phyloP scores from a whole-genome alignment of 2,329 filamentous ascomycete species.

The Tolypocladium cylindrosporum region DNA sequence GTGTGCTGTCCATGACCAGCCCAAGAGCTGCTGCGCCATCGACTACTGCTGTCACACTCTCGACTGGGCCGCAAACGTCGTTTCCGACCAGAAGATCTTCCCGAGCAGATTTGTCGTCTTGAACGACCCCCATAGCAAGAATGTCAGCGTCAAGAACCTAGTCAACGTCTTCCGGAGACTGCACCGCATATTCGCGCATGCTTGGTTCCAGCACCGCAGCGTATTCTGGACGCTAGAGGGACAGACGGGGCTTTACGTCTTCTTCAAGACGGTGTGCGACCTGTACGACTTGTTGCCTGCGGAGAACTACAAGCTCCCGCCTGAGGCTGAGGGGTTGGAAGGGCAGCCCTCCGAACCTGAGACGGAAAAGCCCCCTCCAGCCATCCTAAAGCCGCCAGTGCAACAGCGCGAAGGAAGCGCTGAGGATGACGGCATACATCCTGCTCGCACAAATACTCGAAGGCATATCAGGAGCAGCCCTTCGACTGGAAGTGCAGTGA shows the following conservation, averaged over 20 bases:
- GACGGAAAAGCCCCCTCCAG: constrained; percentile 21
- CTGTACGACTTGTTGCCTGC: constrained; percentile 79
- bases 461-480: constrained; percentile 73
- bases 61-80: constrained; percentile 91
- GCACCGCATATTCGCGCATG: constrained; percentile 95
- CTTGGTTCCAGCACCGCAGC: constrained; percentile 93
- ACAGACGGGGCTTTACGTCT: constrained; percentile 83
- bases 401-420: constrained; percentile 19
- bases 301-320: constrained; percentile 92
- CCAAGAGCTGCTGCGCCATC: constrained; percentile 94
- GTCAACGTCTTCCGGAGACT: constrained; percentile 91
- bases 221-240: constrained; percentile 93
- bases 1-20: constrained; percentile 92
- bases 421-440: constrained; percentile 40
- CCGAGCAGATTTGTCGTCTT: constrained; percentile 65
- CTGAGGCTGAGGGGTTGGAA: constrained; percentile 82
- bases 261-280: constrained; percentile 97
- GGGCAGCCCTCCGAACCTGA: constrained; percentile 31
- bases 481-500: constrained; percentile 67
- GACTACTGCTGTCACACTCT: constrained; percentile 99
- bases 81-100: constrained; percentile 92
- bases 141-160: constrained; percentile 66
- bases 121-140: constrained; percentile 47
- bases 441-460: constrained; percentile 61
- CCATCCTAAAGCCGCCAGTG: constrained; percentile 24